Percentiles rank a stretch among this genome's conserved stretches.
Conservation (phyloP, 148 eudicot species). For the Diospyros kaki region DNA sequence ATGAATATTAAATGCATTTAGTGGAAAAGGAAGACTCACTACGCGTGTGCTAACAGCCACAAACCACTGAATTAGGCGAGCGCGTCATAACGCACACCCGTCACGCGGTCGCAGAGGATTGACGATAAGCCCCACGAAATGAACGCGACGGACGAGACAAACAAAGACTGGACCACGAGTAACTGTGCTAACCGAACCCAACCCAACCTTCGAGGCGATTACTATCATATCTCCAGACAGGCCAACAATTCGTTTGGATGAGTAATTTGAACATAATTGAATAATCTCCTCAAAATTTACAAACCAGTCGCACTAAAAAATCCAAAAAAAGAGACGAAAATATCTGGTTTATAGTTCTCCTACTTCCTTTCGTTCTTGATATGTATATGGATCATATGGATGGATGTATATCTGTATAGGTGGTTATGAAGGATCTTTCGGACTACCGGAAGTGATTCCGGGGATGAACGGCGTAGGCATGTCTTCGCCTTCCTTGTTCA, state of each 20-base stretch:
- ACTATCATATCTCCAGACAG: too few species aligned
- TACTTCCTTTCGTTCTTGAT: not conserved
- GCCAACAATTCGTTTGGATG: not conserved
- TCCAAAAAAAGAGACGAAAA: not conserved
- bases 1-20: too few species aligned
- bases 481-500: not conserved
- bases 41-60: too few species aligned
- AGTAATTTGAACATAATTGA: not conserved
- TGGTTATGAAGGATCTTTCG: not conserved
- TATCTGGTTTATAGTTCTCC: not conserved
- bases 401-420: not conserved
- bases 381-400: not conserved
- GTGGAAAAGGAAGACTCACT: too few species aligned
- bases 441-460: constrained; percentile 7
- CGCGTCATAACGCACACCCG: too few species aligned
- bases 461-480: not conserved
- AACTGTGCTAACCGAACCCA: too few species aligned
- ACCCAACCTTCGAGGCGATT: too few species aligned
- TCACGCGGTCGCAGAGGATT: too few species aligned
- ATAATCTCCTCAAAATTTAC: not conserved
- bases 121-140: too few species aligned
- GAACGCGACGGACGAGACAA: too few species aligned
- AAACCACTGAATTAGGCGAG: too few species aligned
- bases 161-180: too few species aligned
- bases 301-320: not conserved